Percentiles rank a stretch among this genome's conserved stretches.
These are phyloP conservation scores for Spinacia oleracea DNA, from an alignment of 179 eudicot species.

Conservation along the genomic window DNA sequence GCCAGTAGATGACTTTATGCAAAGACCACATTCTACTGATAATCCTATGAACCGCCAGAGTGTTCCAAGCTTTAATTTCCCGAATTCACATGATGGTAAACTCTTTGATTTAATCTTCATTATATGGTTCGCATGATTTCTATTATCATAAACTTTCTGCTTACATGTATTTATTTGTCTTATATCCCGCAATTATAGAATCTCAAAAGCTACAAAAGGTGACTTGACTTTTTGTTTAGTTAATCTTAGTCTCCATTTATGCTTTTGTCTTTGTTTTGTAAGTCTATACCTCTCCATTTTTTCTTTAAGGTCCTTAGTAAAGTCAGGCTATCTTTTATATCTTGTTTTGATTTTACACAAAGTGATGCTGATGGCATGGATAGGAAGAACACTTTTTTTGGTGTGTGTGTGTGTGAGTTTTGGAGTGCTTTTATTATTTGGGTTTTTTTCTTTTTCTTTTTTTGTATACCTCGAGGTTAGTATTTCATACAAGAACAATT, in stretches of 20 bases:
- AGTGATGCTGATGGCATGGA: neutral
- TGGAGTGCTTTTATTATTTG: no score
- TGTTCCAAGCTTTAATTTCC: constrained; percentile 59
- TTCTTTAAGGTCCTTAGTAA: neutral
- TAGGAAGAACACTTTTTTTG: neutral
- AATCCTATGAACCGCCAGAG: constrained; percentile 61
- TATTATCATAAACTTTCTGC: neutral
- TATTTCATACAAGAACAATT: neutral
- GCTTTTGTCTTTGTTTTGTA: neutral
- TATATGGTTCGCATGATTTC: neutral
- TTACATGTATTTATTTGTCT: neutral
- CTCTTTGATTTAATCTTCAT: constrained; percentile 5
- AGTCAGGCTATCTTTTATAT: neutral
- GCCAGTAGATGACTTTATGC: constrained; percentile 97
- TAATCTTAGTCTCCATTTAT: no score
- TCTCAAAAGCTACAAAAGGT: no score
- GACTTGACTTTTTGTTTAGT: no score
- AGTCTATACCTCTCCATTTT: neutral
- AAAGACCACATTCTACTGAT: constrained; percentile 69
- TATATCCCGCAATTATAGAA: no score
- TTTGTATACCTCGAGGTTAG: neutral
- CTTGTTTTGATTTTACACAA: no score
- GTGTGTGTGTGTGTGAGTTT: no score
- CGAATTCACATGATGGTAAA: constrained; percentile 71
- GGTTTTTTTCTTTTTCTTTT: no score